Conservation (phyloP, 2,329 filamentous ascomycete genomes). For the Cercospora berteroae region DNA sequence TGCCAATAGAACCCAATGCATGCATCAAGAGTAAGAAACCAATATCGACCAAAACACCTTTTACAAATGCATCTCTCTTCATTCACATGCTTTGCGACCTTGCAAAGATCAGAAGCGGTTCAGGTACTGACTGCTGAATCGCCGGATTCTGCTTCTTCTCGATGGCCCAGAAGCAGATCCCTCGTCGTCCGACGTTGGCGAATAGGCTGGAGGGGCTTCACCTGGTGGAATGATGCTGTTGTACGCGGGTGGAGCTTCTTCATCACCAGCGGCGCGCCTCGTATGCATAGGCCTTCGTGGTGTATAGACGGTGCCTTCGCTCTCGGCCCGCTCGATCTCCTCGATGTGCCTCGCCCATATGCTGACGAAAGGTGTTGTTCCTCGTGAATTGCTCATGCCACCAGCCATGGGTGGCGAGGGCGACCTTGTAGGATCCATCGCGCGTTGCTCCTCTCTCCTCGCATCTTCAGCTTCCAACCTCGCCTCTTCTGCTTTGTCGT, state of each 20-base stretch:
- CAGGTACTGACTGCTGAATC: conserved; percentile 17
- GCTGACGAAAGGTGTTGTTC: conserved; percentile 33
- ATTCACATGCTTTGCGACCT: not conserved
- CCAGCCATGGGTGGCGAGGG: conserved; percentile 9
- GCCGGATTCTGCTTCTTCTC: conserved; percentile 13
- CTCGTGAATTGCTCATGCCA: conserved; percentile 3
- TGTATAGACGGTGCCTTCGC: conserved; percentile 20
- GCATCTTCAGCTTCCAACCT: conserved; percentile 31
- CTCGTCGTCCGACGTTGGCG: conserved; percentile 33
- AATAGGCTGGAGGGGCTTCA: conserved; percentile 36
- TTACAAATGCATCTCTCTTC: not conserved
- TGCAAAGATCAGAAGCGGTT: conserved; percentile 5
- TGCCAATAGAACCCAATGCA: not conserved
- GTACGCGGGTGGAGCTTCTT: conserved; percentile 35
- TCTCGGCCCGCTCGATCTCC: conserved; percentile 22
- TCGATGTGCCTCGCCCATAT: conserved; percentile 34
- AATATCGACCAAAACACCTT: not conserved
- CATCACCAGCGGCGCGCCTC: conserved; percentile 29
- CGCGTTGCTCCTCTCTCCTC: conserved; percentile 21
- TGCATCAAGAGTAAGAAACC: not conserved
- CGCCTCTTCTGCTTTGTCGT: conserved; percentile 36
- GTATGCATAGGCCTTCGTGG: conserved; percentile 27
- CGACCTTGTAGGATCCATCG: conserved; percentile 13
- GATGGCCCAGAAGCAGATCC: conserved; percentile 9
- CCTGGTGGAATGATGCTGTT: conserved; percentile 30